A percentile compares a stretch with the other conserved stretches of the same genome.
Evolutionary conservation across 1,139 yeast species (phyloP).

Genomic region (Blastobotrys indianensis): DNA sequence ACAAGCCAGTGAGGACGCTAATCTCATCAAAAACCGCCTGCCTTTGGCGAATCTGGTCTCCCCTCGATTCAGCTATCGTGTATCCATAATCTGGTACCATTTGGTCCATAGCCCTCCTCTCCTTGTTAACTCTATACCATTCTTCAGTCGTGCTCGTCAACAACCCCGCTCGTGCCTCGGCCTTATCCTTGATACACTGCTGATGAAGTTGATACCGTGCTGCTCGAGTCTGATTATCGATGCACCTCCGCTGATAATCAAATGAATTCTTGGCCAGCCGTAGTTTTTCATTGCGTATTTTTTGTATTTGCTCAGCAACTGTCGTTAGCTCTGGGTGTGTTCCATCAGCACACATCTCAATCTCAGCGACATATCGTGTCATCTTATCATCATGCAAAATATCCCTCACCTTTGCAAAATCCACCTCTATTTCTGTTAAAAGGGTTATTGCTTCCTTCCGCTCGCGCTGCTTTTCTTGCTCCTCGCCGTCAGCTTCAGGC

Average conservation of each 20-base stretch:
- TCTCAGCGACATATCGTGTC: constrained; percentile 68
- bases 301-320: constrained; percentile 65
- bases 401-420: constrained; percentile 82
- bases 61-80: constrained; percentile 28
- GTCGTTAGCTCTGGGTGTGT: constrained; percentile 78
- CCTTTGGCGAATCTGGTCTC: constrained; percentile 48
- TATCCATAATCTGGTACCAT: constrained; percentile 47
- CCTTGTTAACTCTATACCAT: constrained; percentile 92
- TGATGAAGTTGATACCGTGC: constrained; percentile 78
- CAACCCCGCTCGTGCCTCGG: constrained; percentile 62
- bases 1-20: constrained; percentile 51
- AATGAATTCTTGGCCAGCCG: constrained; percentile 62
- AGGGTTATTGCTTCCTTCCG: constrained; percentile 59
- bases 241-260: constrained; percentile 67
- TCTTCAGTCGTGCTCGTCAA: constrained; percentile 70
- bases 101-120: constrained; percentile 78
- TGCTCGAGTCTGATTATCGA: constrained; percentile 76
- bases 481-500: constrained; percentile 9
- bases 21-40: constrained; percentile 52
- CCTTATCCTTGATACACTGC: constrained; percentile 63
- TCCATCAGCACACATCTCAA: constrained; percentile 82
- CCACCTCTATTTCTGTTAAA: constrained; percentile 71
- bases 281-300: constrained; percentile 63
- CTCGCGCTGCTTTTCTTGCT: constrained; percentile 25
- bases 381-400: constrained; percentile 50